phyloP scores from a whole-genome alignment of 495 filamentous ascomycete genomes.

The Beverwykella pulmonaria region DNA sequence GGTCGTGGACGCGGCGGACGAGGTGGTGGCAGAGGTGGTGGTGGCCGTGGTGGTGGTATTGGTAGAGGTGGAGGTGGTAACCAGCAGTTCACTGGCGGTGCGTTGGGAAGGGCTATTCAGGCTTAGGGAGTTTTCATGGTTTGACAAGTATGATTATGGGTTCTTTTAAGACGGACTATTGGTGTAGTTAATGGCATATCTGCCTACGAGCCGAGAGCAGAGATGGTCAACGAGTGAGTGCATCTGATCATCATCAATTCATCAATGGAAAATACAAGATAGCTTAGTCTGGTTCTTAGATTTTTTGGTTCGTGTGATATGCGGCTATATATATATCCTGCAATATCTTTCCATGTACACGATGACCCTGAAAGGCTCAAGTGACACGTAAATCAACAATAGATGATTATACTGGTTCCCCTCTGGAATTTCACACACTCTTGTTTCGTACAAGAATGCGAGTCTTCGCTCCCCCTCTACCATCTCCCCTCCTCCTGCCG shows the following conservation, averaged over 20 bases:
- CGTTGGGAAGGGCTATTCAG: slow-evolving; percentile 66
- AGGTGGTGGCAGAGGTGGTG: slow-evolving; percentile 63
- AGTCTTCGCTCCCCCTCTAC: too few relatives aligned
- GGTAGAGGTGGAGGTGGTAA: slow-evolving; percentile 54
- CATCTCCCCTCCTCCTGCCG: too few relatives aligned
- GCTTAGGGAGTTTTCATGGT: slow-evolving; percentile 46
- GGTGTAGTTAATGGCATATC: neutral
- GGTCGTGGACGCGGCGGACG: slow-evolving; percentile 62
- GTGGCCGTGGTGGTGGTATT: slow-evolving; percentile 45
- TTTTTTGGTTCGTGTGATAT: neutral
- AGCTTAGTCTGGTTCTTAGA: neutral
- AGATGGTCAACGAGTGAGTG: neutral
- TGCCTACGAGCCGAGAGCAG: neutral
- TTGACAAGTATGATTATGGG: neutral
- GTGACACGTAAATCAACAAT: too few relatives aligned
- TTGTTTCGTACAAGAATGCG: too few relatives aligned
- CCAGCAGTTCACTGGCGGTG: slow-evolving; percentile 66
- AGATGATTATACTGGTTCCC: too few relatives aligned
- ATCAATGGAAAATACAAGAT: neutral
- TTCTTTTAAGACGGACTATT: neutral
- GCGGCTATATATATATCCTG: too few relatives aligned
- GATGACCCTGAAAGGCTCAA: too few relatives aligned
- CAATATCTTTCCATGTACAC: too few relatives aligned
- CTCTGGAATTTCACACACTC: too few relatives aligned
- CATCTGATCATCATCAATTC: neutral